phyloP scores from a whole-genome alignment of 2,329 filamentous ascomycete genomes.

The Pseudocercospora pini-densiflorae region DNA sequence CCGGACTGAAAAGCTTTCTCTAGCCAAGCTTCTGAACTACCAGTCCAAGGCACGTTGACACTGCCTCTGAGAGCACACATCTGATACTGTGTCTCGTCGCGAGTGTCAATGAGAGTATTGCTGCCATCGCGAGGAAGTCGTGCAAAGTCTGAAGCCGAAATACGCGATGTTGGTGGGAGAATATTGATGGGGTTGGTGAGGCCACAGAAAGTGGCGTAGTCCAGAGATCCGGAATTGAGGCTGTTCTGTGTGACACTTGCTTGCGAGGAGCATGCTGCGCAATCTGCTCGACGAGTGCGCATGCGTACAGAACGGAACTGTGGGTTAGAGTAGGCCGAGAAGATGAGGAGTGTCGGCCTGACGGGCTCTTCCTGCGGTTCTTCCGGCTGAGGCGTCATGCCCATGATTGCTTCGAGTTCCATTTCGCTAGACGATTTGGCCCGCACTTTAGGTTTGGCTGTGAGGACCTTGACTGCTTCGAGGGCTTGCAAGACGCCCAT shows the following conservation, averaged over 20 bases:
- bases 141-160: slow-evolving; percentile 67
- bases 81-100: slow-evolving; percentile 82
- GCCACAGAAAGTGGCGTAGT: slow-evolving; percentile 89
- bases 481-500: slow-evolving; percentile 94
- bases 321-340: slow-evolving; percentile 57
- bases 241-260: slow-evolving; percentile 66
- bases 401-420: slow-evolving; percentile 23
- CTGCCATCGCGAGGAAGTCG: slow-evolving; percentile 33
- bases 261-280: slow-evolving; percentile 73
- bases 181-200: slow-evolving; percentile 58
- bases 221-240: slow-evolving; percentile 56
- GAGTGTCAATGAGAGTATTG: slow-evolving; percentile 77
- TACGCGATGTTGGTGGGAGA: slow-evolving; percentile 67
- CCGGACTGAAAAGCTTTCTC: slow-evolving; percentile 32
- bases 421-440: slow-evolving; percentile 1
- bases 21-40: slow-evolving; percentile 44
- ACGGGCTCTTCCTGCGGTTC: slow-evolving; percentile 30
- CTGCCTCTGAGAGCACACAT: slow-evolving; percentile 77
- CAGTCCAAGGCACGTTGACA: slow-evolving; percentile 73
- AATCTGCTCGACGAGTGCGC: slow-evolving; percentile 69
- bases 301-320: slow-evolving; percentile 78
- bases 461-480: slow-evolving; percentile 81
- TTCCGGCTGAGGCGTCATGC: slow-evolving; percentile 18
- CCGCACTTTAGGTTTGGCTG: slow-evolving; percentile 51
- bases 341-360: slow-evolving; percentile 55